Evolutionary conservation across 2,329 filamentous ascomycete genomes (phyloP).

Genomic region (Penicillium sp.): DNA sequence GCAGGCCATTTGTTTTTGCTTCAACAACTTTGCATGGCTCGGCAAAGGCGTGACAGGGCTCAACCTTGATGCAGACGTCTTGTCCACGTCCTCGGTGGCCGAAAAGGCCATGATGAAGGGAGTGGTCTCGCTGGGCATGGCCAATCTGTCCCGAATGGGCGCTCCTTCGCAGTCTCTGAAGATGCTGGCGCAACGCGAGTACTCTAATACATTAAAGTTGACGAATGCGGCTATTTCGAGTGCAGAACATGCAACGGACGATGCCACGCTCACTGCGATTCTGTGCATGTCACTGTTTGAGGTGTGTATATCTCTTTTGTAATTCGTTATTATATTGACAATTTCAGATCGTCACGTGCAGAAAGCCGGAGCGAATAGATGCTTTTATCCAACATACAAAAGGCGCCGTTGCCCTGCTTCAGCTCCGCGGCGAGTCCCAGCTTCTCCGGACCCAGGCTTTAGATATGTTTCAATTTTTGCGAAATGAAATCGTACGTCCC

Average conservation of each 20-base stretch:
- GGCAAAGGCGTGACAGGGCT: conserved; percentile 22
- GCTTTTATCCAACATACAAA: conserved; percentile 57
- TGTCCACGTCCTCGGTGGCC: conserved; percentile 20
- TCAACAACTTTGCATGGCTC: conserved; percentile 31
- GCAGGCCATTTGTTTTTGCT: conserved; percentile 32
- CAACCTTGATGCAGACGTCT: conserved; percentile 20
- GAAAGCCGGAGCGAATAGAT: conserved; percentile 45
- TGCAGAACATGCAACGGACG: conserved; percentile 31
- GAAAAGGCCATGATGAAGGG: conserved; percentile 40
- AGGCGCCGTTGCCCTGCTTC: conserved; percentile 58
- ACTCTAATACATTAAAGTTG: conserved; percentile 51
- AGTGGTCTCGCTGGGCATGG: conserved; percentile 57
- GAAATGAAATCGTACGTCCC: conserved; percentile 52
- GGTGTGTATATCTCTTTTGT: conserved; percentile 38
- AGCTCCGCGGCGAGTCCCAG: conserved; percentile 37
- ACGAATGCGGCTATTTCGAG: conserved; percentile 31
- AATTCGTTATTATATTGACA: too few species aligned
- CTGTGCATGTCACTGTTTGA: conserved; percentile 61
- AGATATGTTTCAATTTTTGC: conserved; percentile 52
- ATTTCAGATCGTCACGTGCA: conserved; percentile 33
- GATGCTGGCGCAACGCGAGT: conserved; percentile 49
- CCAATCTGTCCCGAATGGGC: conserved; percentile 54
- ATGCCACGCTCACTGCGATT: conserved; percentile 50
- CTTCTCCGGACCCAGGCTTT: conserved; percentile 44
- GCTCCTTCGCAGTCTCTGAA: conserved; percentile 45